Conservation (phyloP, 106 monocot species). For the Dendrobium officinale region DNA sequence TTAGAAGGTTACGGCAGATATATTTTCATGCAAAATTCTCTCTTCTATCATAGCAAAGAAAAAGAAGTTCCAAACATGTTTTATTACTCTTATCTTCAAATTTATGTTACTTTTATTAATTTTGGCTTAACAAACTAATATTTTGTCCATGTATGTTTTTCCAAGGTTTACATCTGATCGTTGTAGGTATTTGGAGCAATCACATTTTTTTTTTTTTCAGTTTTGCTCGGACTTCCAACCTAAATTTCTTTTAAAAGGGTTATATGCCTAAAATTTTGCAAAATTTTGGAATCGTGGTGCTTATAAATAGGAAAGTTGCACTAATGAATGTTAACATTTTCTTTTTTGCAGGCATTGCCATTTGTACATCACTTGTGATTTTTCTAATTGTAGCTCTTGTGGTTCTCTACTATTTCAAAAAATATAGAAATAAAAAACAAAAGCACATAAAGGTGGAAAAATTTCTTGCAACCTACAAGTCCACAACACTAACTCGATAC, state of each 20-base stretch:
- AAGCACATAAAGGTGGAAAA: conserved; percentile 11
- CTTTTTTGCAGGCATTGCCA: not conserved
- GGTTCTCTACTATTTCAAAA: not conserved
- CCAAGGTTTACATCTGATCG: not conserved
- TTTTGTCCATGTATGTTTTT: not conserved
- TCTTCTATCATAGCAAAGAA: too few relatives aligned
- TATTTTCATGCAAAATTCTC: too few relatives aligned
- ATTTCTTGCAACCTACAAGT: conserved; percentile 15
- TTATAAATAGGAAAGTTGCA: too few relatives aligned
- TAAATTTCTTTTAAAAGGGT: not conserved
- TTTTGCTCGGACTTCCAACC: not conserved
- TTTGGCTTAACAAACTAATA: not conserved
- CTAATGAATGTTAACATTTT: not conserved
- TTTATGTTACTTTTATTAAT: too few relatives aligned
- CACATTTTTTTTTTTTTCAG: too few relatives aligned
- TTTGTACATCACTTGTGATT: not conserved
- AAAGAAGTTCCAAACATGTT: too few relatives aligned
- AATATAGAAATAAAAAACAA: not conserved
- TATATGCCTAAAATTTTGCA: too few relatives aligned
- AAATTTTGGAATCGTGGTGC: too few relatives aligned
- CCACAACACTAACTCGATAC: conserved; percentile 8
- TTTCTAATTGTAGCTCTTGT: not conserved
- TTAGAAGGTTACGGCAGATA: too few relatives aligned
- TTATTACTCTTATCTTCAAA: too few relatives aligned
- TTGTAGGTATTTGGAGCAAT: too few relatives aligned